These are phyloP conservation scores for Haplographium delicatum DNA, from an alignment of 495 filamentous ascomycete species.

Conservation along the genomic window DNA sequence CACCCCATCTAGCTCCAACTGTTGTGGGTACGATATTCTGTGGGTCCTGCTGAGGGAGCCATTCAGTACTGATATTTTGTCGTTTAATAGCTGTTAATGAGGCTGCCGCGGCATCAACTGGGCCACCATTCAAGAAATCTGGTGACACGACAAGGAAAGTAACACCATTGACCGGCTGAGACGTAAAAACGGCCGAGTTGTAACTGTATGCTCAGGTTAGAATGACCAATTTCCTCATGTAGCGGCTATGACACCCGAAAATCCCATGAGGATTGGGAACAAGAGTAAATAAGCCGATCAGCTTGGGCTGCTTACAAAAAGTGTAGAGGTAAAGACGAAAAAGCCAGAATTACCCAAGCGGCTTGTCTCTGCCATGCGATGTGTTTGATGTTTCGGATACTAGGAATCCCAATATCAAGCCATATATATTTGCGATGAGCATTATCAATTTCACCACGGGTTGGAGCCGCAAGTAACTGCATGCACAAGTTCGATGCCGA, in stretches of 20 bases:
- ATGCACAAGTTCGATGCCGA: constrained; percentile 33
- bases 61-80: not conserved
- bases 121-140: not conserved
- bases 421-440: constrained; percentile 30
- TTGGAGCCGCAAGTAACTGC: constrained; percentile 35
- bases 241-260: no score
- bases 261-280: no score
- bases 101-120: not conserved
- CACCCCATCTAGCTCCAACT: not conserved
- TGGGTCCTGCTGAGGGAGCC: not conserved
- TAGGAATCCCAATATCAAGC: constrained; percentile 37
- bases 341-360: constrained; percentile 21
- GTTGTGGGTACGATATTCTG: not conserved
- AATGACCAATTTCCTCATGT: no score
- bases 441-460: constrained; percentile 32
- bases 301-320: constrained; percentile 23
- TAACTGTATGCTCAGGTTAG: constrained; percentile 7
- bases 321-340: constrained; percentile 27
- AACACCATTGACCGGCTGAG: constrained; percentile 31
- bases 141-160: constrained; percentile 24
- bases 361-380: constrained; percentile 20
- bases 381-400: constrained; percentile 29
- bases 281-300: constrained; percentile 2
- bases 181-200: constrained; percentile 25
- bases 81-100: not conserved